Base-by-base conservation (phyloP, 768 basidiomycete genomes). In the Filobasidium floriforme region DNA sequence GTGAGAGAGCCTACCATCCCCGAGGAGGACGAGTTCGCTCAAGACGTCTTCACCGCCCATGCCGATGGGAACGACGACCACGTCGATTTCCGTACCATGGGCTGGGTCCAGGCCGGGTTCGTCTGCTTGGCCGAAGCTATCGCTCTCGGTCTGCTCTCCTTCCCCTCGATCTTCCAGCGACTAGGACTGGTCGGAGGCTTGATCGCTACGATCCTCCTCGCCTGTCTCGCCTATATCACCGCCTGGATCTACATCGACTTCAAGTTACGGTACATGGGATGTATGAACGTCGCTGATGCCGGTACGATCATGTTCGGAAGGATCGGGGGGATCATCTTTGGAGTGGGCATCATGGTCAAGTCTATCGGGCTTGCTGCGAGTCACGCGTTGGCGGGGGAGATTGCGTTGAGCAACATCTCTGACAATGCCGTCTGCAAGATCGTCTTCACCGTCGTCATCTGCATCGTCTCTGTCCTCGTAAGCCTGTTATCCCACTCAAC, bases 181-280 rank as follows among this genome's bases (percentile, higher is more conserved):
- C 63, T 73, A 0, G 72, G 72, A 46, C 69, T 73, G 46, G 70
- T 69, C 26, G 72, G 72, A 26, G 72, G 70, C 15, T 32, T 71
- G 14, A 68, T 73, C 51, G 68, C 68, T 12, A 73, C 68, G 10
- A 28, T 71, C 41, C 62, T 40, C 55, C 61, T 71, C 18, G 72
- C 66, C 37, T 49, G 60, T 37, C 63, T 73, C n/a, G 67, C 72
- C 22, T 73, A 69, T 46, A 62, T 73, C 43, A 69, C 72, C 26
- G 68, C 63, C 9, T 71, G 66, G 62, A 71, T 71, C 65, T 71
- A 71, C 66, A 69, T 73, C 22, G 72, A 73, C 60, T 73, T 73
- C 68, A 73, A 73, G 62, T 52, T 71, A 49, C 63, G 66, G 29
- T 67, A 71, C 60, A 65, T 66, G 66, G 72, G 72, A 62, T 61